phyloP scores from a whole-genome alignment of 2,329 filamentous ascomycete species.

The Penicillium expansum region DNA sequence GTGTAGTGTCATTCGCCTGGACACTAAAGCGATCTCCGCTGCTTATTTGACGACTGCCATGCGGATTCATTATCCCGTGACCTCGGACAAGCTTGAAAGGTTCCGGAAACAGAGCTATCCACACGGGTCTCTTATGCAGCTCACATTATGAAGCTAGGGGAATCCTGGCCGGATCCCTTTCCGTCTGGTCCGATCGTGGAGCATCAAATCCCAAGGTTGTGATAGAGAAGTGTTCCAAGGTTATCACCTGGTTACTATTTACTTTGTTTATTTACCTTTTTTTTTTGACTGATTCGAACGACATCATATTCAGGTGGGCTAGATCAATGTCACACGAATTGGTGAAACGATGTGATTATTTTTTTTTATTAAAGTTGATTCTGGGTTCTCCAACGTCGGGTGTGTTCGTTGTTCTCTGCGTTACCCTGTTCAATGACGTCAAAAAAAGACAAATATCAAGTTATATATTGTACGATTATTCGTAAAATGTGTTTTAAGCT shows the following conservation, averaged over 20 bases:
- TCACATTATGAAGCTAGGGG: background rate
- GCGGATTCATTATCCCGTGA: conserved; percentile 1
- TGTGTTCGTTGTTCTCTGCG: background rate
- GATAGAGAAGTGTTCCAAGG: background rate
- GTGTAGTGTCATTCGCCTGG: background rate
- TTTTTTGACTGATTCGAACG: background rate
- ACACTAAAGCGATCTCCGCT: conserved; percentile 9
- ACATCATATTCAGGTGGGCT: background rate
- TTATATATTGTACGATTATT: background rate
- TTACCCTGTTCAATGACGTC: conserved; percentile 1
- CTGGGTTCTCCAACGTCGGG: background rate
- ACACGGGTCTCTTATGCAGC: background rate
- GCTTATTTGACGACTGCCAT: conserved; percentile 5
- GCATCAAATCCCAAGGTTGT: background rate
- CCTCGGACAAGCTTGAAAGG: background rate
- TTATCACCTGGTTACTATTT: background rate
- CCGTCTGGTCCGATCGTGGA: conserved; percentile 6
- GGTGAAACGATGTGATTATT: background rate
- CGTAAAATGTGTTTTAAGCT: too few relatives aligned
- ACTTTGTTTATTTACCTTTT: background rate
- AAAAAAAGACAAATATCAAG: background rate
- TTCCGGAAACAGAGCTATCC: background rate
- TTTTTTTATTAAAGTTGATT: background rate
- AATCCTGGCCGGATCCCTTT: conserved; percentile 2
- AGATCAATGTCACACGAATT: background rate